Percentiles rank a stretch among this genome's conserved stretches.
Evolutionary conservation across 2,329 filamentous ascomycete species (phyloP).

Genomic region (Monosporascus ibericus): DNA sequence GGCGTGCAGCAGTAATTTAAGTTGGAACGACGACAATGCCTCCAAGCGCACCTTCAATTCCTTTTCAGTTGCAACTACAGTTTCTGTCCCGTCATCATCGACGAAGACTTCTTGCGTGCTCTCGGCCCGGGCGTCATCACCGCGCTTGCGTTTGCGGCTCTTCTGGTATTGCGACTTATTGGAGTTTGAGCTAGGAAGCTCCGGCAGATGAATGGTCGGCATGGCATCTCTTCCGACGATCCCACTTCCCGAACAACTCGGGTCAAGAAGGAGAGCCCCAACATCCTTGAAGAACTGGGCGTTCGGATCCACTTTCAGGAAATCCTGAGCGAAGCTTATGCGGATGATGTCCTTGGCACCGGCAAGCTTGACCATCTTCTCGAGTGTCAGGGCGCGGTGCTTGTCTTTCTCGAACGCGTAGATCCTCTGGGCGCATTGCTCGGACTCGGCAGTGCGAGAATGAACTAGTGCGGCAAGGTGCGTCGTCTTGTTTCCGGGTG

Average conservation of each 20-base stretch:
- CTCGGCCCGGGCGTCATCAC: constrained; percentile 22
- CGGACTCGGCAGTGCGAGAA: constrained; percentile 32
- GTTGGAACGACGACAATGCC: constrained; percentile 75
- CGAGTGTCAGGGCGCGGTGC: constrained; percentile 64
- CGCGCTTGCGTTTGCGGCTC: constrained; percentile 41
- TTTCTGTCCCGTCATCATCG: constrained; percentile 52
- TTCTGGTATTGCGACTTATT: constrained; percentile 31
- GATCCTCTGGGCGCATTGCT: constrained; percentile 40
- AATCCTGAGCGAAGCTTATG: constrained; percentile 72
- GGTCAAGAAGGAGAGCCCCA: constrained; percentile 79
- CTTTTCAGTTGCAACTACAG: constrained; percentile 44
- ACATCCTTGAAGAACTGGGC: constrained; percentile 60
- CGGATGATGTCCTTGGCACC: constrained; percentile 61
- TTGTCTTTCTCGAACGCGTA: constrained; percentile 76
- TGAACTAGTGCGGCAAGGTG: constrained; percentile 74
- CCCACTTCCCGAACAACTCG: constrained; percentile 91
- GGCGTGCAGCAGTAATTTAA: constrained; percentile 75
- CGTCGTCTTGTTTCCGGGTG: constrained; percentile 96
- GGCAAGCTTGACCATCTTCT: constrained; percentile 77
- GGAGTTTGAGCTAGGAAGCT: constrained; percentile 21
- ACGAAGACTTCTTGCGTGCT: constrained; percentile 32
- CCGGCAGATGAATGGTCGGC: constrained; percentile 58
- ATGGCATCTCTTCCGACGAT: constrained; percentile 85
- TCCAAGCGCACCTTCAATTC: constrained; percentile 59
- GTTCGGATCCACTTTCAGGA: constrained; percentile 66